A percentile compares a stretch with the other conserved stretches of the same genome.
phyloP scores from a whole-genome alignment of 257 asterid species.

The Pogostemon cablin region DNA sequence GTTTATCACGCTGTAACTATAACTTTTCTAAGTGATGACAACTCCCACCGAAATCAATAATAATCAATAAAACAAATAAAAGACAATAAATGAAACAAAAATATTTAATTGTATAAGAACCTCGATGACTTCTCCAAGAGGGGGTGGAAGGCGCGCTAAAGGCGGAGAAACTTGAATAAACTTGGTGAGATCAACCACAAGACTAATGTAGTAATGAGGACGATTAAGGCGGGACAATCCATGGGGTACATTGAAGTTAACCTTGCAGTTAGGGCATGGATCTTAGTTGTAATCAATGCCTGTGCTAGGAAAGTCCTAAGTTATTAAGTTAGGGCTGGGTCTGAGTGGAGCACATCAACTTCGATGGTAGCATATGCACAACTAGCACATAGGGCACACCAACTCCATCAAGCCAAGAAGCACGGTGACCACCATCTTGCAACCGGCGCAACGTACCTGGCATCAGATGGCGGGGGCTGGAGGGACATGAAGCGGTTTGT shows the following conservation, averaged over 20 bases:
- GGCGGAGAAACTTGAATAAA: constrained; percentile 58
- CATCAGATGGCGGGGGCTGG: constrained; percentile 47
- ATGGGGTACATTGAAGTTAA: constrained; percentile 85
- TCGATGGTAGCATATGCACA: constrained; percentile 98
- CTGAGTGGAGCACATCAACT: constrained; percentile 56
- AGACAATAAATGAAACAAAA: not conserved
- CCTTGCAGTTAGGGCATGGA: constrained; percentile 96
- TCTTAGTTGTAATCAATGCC: constrained; percentile 93
- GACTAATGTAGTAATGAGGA: constrained; percentile 80
- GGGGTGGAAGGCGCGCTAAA: constrained; percentile 44
- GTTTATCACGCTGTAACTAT: not conserved
- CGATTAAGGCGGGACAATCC: constrained; percentile 83
- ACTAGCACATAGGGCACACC: constrained; percentile 86
- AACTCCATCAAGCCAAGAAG: constrained; percentile 74
- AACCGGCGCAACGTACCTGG: constrained; percentile 96
- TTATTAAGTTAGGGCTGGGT: constrained; percentile 41
- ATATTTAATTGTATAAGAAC: constrained; percentile 40
- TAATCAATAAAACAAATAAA: not conserved
- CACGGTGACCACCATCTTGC: constrained; percentile 84
- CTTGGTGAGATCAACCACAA: constrained; percentile 77
- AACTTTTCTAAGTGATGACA: not conserved
- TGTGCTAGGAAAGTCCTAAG: constrained; percentile 61
- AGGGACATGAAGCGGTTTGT: constrained; percentile 39
- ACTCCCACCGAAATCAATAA: constrained; percentile 4
- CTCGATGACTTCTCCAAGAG: constrained; percentile 92